These are phyloP conservation scores for Parasarocladium wereldwijsianum DNA, from an alignment of 2,329 filamentous ascomycete species.

Conservation along the genomic window DNA sequence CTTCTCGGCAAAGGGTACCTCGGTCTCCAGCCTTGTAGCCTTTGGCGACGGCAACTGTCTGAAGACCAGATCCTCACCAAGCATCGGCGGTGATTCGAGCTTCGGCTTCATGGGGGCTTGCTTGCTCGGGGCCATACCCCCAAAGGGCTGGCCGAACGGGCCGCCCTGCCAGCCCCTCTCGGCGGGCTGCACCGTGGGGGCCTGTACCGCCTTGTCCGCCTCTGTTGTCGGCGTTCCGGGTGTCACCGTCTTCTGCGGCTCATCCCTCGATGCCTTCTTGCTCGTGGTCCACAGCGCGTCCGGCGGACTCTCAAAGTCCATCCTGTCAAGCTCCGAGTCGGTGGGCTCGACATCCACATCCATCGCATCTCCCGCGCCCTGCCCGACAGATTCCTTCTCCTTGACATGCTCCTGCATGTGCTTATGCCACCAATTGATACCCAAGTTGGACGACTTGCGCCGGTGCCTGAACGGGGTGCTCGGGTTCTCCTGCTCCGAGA, in stretches of 20 bases:
- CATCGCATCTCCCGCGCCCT: too few species aligned
- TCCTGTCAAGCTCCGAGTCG: conserved; percentile 27
- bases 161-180: conserved; percentile 6
- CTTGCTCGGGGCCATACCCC: conserved; percentile 22
- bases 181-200: conserved; percentile 1
- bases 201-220: conserved; percentile 1
- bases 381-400: conserved; percentile 12
- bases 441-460: conserved; percentile 47
- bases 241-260: conserved; percentile 11
- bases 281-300: conserved; percentile 27
- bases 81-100: conserved; percentile 65
- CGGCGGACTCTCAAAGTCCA: conserved; percentile 23
- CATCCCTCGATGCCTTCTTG: conserved; percentile 13
- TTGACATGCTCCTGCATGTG: conserved; percentile 64
- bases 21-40: conserved; percentile 68
- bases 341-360: conserved; percentile 13
- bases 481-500: conserved; percentile 14
- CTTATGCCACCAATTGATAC: conserved; percentile 59
- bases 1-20: conserved; percentile 43
- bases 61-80: conserved; percentile 68
- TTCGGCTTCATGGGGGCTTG: conserved; percentile 29
- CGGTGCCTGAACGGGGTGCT: conserved; percentile 17
- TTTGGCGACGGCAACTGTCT: conserved; percentile 73
- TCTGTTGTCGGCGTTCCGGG: neutral
- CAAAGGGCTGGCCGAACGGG: conserved; percentile 30